Conservation (phyloP, 2,329 filamentous ascomycete species). For the Aspergillus sp. region DNA sequence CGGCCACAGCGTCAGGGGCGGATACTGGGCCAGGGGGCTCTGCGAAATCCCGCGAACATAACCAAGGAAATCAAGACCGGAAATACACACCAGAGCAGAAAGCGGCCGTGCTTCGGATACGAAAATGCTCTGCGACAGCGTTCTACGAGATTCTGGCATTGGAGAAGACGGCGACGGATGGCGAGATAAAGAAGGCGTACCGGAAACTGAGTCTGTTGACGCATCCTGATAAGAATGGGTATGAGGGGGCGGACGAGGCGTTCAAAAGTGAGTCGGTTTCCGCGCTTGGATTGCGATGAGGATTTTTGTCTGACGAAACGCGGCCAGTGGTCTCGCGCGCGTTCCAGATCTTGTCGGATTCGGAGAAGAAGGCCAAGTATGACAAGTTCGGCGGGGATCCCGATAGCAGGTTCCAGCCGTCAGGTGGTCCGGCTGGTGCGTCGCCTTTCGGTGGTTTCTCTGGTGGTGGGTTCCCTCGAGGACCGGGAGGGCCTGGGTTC, state of each 20-base stretch:
- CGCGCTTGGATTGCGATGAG: not conserved
- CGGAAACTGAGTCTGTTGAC: conserved; percentile 91
- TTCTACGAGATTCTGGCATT: conserved; percentile 95
- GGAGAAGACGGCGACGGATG: conserved; percentile 69
- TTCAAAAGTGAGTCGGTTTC: conserved; percentile 73
- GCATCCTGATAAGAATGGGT: conserved; percentile 98
- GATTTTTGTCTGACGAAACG: conserved; percentile 49
- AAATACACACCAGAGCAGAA: conserved; percentile 89
- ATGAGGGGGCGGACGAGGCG: conserved; percentile 92
- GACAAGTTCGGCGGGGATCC: conserved; percentile 92
- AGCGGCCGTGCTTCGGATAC: conserved; percentile 85
- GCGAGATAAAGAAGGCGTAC: conserved; percentile 97
- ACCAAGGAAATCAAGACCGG: conserved; percentile 55
- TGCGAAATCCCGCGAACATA: conserved; percentile 52
- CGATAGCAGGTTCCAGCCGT: conserved; percentile 77
- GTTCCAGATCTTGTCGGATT: conserved; percentile 89
- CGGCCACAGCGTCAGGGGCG: conserved; percentile 52
- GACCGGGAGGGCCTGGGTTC: conserved; percentile 67
- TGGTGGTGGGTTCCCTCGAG: conserved; percentile 55
- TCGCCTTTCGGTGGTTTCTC: conserved; percentile 52
- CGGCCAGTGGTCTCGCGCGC: conserved; percentile 81
- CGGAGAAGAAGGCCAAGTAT: conserved; percentile 87
- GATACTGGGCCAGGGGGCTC: conserved; percentile 44
- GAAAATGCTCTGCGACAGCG: conserved; percentile 78
- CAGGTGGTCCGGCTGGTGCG: conserved; percentile 44